phyloP scores from a whole-genome alignment of 192 early-diverging fungal genomes.

The Gonapodya sp. region DNA sequence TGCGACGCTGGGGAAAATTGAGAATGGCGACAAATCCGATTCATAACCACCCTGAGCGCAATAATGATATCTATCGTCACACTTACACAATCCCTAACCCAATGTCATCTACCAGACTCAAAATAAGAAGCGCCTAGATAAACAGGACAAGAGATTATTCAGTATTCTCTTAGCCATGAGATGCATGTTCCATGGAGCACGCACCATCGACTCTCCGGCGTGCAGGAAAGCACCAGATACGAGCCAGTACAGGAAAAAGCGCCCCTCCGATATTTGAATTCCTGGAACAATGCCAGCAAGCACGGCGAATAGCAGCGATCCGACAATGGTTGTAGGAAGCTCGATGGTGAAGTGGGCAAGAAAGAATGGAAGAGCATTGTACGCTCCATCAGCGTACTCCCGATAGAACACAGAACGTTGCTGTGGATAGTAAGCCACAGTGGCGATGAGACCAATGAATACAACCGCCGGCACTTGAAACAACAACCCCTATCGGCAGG shows the following conservation, averaged over 20 bases:
- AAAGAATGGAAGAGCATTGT: neutral
- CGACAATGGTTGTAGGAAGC: neutral
- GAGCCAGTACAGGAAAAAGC: neutral
- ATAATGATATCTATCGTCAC: neutral
- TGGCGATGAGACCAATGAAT: constrained; percentile 1
- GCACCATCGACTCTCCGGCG: neutral
- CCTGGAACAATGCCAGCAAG: neutral
- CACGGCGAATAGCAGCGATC: neutral
- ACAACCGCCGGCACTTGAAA: neutral
- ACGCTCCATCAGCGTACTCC: constrained; percentile 4
- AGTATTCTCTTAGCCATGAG: too few species aligned
- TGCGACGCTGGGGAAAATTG: neutral
- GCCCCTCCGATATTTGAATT: neutral
- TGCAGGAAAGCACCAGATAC: neutral
- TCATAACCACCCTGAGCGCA: neutral
- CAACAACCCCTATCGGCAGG: neutral
- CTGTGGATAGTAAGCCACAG: constrained; percentile 1
- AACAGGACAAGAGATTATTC: too few species aligned
- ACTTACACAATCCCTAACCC: neutral
- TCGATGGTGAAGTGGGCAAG: neutral
- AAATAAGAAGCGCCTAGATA: neutral
- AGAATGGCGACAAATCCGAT: neutral
- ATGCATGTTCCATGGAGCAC: too few species aligned
- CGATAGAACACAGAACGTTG: neutral
- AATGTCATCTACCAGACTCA: neutral